Percentiles rank a stretch among this genome's conserved stretches.
phyloP scores from a whole-genome alignment of 768 basidiomycete genomes.

The Serendipita sp. region DNA sequence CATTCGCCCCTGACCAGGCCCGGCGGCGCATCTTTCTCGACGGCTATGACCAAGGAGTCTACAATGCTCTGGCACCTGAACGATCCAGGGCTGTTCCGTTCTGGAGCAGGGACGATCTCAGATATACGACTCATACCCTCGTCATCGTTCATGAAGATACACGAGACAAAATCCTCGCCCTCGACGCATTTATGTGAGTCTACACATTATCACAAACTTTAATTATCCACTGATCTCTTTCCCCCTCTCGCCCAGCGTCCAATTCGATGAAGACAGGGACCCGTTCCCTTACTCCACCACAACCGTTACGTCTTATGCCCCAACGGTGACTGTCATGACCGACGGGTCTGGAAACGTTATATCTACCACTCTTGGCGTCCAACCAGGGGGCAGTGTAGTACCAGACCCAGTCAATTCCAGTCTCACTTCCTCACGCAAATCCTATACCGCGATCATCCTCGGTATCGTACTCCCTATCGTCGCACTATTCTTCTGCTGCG shows the following conservation, averaged over 20 bases:
- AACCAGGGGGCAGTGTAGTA: background rate
- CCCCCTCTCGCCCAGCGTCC: background rate
- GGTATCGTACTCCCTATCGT: background rate
- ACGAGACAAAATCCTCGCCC: background rate
- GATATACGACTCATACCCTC: background rate
- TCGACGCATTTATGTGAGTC: conserved; percentile 1
- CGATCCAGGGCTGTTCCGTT: background rate
- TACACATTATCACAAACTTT: too few relatives aligned
- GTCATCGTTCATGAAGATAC: background rate
- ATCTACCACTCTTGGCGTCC: background rate
- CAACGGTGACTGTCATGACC: background rate
- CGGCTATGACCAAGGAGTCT: background rate
- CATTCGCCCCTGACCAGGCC: background rate
- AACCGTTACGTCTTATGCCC: background rate
- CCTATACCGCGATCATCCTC: background rate
- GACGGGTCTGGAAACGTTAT: background rate
- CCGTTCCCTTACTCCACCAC: background rate
- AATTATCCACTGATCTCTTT: background rate
- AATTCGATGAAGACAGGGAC: background rate
- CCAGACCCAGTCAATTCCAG: background rate
- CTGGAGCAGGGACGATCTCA: background rate
- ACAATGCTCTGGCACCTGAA: background rate
- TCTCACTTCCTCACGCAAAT: background rate
- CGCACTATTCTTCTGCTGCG: background rate
- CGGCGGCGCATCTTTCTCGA: background rate